These are phyloP conservation scores for Tricholoma matsutake DNA, from an alignment of 768 basidiomycete genomes.

Conservation along the genomic window DNA sequence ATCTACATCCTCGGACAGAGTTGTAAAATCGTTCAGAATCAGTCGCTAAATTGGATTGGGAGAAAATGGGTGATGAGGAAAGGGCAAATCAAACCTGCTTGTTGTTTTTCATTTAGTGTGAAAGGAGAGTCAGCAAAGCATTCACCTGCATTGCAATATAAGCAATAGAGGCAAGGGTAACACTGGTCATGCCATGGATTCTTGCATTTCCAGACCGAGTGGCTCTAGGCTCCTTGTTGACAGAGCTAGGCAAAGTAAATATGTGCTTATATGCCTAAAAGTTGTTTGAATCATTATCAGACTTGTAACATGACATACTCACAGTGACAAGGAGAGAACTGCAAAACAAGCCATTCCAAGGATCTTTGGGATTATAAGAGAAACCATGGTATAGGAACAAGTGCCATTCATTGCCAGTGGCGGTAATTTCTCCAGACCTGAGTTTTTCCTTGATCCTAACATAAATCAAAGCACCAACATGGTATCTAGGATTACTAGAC, in stretches of 20 bases:
- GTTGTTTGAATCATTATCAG: background rate
- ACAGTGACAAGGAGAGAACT: too few species aligned
- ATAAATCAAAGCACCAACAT: background rate
- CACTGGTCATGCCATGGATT: background rate
- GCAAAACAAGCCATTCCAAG: too few species aligned
- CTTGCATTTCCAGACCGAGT: constrained; percentile 2
- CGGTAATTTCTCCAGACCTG: constrained; percentile 7
- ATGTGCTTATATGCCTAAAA: constrained; percentile 3
- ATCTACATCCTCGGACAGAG: too few species aligned
- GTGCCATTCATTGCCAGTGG: constrained; percentile 3
- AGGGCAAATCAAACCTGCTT: constrained; percentile 4
- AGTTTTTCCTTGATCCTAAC: constrained; percentile 7
- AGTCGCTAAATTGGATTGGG: background rate
- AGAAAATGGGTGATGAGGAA: background rate
- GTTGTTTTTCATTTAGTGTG: background rate
- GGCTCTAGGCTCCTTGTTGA: constrained; percentile 1
- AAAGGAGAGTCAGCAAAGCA: background rate
- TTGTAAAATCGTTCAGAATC: constrained; percentile 4
- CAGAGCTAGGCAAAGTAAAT: constrained; percentile 1
- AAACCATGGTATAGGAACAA: background rate
- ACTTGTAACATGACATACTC: too few species aligned
- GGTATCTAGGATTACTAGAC: background rate
- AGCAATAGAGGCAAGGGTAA: background rate
- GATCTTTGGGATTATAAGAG: too few species aligned
- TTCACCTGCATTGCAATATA: background rate